Conservation (phyloP, 768 basidiomycete genomes). For the Tulasnella sp. region DNA sequence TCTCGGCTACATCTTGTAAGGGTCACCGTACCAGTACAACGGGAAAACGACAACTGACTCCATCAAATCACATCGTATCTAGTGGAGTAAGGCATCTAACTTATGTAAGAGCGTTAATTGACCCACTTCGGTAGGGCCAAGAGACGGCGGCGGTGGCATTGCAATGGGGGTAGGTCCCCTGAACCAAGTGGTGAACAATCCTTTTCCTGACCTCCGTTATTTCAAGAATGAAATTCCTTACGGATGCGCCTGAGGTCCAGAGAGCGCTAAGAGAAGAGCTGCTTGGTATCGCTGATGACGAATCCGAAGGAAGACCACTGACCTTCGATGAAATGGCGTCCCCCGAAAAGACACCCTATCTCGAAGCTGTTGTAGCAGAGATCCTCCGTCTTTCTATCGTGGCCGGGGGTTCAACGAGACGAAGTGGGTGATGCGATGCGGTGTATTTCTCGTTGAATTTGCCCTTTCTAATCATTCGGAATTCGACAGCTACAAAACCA, state of each 20-base stretch:
- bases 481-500: neutral
- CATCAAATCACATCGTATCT: too few species aligned
- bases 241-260: neutral
- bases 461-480: neutral
- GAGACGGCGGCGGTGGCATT: neutral
- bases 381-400: neutral
- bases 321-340: constrained; percentile 2
- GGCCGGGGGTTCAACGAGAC: neutral
- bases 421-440: neutral
- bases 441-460: neutral
- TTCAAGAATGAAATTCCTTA: constrained; percentile 10
- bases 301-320: neutral
- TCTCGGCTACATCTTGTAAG: constrained; percentile 5
- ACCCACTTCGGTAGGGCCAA: neutral
- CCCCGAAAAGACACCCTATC: neutral
- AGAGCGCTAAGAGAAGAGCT: neutral
- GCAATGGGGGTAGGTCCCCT: neutral
- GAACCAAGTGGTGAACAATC: neutral
- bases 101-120: neutral
- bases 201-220: neutral
- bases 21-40: neutral
- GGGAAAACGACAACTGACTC: neutral
- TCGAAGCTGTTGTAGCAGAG: constrained; percentile 14
- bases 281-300: neutral
- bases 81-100: neutral